These are phyloP conservation scores for Vigna mungo DNA, from an alignment of 306 rosid genomes.

Conservation along the genomic window DNA sequence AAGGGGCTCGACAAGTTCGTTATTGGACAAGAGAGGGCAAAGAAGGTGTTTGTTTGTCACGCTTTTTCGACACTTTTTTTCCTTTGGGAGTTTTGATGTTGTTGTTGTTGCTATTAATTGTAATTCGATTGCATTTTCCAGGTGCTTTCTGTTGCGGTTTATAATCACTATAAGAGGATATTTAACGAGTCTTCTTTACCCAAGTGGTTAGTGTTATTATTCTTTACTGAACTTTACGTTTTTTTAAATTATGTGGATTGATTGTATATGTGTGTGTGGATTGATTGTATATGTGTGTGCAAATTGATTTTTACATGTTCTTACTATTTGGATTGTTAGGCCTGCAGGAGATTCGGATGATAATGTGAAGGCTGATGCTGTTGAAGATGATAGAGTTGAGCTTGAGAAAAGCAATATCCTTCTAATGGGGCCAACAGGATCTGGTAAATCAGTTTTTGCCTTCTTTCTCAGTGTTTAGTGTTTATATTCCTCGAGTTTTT, in stretches of 20 bases:
- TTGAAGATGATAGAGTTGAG: constrained; percentile 84
- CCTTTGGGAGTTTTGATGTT: background rate
- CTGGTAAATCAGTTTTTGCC: constrained; percentile 68
- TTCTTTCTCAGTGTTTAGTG: background rate
- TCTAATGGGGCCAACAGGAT: constrained; percentile 98
- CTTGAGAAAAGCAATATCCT: constrained; percentile 98
- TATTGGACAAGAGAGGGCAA: constrained; percentile 95
- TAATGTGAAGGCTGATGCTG: constrained; percentile 50
- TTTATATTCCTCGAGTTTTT: background rate
- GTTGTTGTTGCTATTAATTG: background rate
- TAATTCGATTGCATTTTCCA: constrained; percentile 46
- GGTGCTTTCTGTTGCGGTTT: constrained; percentile 98
- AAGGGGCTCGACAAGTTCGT: constrained; percentile 93
- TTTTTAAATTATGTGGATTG: background rate
- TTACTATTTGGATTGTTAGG: constrained; percentile 71
- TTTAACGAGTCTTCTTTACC: constrained; percentile 64
- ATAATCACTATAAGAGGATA: constrained; percentile 95
- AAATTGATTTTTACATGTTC: constrained; percentile 49
- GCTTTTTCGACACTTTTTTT: background rate
- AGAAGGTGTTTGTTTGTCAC: constrained; percentile 64
- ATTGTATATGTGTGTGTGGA: constrained; percentile 26
- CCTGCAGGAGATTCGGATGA: constrained; percentile 72
- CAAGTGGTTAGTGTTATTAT: constrained; percentile 65
- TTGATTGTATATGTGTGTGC: constrained; percentile 25
- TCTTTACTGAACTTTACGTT: background rate